Evolutionary conservation across 805 yeast genomes (phyloP), one percentile per base, ranked within the genome.

Genomic region (Lipomyces lipofer): DNA sequence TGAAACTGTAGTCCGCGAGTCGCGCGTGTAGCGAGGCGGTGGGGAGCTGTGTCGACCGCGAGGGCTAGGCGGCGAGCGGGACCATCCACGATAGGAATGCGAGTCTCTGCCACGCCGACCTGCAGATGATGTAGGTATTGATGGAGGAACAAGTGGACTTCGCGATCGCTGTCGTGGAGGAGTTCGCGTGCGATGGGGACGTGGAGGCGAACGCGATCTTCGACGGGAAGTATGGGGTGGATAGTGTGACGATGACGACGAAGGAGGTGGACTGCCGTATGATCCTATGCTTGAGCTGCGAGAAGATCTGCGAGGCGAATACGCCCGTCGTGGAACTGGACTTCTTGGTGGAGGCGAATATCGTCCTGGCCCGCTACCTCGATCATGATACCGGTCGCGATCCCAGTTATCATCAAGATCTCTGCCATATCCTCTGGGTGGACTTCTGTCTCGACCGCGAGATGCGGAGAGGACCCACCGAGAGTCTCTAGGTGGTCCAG

Each of bases 281-380:
- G 57, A 53, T 2, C 53, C 49, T 7, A 38, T 36, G n/a, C 53
- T 48, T 13, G 57, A 53, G 25, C 50, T 36, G n/a, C 53, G 49
- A 21, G 58, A 54, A 12, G 54, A 30, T 15, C 49, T 25, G 10
- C 45, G 49, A 4, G 53, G 49, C 13, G 53, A 50, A 29, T 50
- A 50, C 6, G 43, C 29, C 9, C 45, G 33, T 15, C 36, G 12
- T 12, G 32, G 47, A 6, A 19, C 35, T 29, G 47, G 30, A 43
- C 32, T 24, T 27, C 22, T 39, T 9, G 55, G 35, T 30, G 55
- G 42, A 21, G 43, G 50, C 43, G 49, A 51, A 42, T 43, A 43
- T 19, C 54, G 8, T 32, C 49, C 8, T 5, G 4, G 10, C 17
- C 12, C 27, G 27, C 38, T 36, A 22, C 36, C 30, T 47, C 51